Percentiles rank a stretch among this genome's conserved stretches.
Conservation (phyloP, 2,329 filamentous ascomycete genomes). For the Ambrosiella beaveri region DNA sequence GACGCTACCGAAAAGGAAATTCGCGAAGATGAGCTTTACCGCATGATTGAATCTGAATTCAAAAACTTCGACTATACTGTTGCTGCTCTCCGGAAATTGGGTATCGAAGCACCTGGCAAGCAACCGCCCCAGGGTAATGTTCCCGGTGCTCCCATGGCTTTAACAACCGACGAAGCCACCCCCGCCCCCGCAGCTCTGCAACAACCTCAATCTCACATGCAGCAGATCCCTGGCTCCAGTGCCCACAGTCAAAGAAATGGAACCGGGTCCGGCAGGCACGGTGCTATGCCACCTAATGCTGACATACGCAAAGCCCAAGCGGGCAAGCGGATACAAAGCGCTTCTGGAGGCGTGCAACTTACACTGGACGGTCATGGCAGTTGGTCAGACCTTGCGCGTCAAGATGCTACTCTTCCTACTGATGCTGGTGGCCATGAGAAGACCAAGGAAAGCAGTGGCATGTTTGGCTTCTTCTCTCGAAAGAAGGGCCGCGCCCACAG, state of each 20-base stretch:
- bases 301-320: slow-evolving; percentile 11
- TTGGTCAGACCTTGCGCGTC: slow-evolving; percentile 80
- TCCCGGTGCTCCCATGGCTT: slow-evolving; percentile 18
- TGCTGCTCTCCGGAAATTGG: slow-evolving; percentile 34
- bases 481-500: slow-evolving; percentile 84
- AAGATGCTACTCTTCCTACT: slow-evolving; percentile 56
- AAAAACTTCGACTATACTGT: slow-evolving; percentile 89
- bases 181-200: slow-evolving; percentile 20
- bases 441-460: slow-evolving; percentile 51
- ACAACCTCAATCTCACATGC: slow-evolving; percentile 5
- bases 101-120: slow-evolving; percentile 5
- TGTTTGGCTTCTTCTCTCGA: slow-evolving; percentile 75
- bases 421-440: slow-evolving; percentile 42
- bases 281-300: not conserved
- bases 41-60: slow-evolving; percentile 86
- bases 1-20: slow-evolving; percentile 94
- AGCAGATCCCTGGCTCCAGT: slow-evolving; percentile 4
- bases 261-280: not conserved
- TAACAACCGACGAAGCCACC: slow-evolving; percentile 34
- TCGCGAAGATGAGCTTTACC: slow-evolving; percentile 80
- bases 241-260: slow-evolving; percentile 13
- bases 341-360: slow-evolving; percentile 74
- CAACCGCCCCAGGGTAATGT: not conserved
- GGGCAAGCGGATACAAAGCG: slow-evolving; percentile 50
- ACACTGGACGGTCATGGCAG: slow-evolving; percentile 77